phyloP scores from a whole-genome alignment of 805 yeast genomes.

The Starmerella vaccinii region DNA sequence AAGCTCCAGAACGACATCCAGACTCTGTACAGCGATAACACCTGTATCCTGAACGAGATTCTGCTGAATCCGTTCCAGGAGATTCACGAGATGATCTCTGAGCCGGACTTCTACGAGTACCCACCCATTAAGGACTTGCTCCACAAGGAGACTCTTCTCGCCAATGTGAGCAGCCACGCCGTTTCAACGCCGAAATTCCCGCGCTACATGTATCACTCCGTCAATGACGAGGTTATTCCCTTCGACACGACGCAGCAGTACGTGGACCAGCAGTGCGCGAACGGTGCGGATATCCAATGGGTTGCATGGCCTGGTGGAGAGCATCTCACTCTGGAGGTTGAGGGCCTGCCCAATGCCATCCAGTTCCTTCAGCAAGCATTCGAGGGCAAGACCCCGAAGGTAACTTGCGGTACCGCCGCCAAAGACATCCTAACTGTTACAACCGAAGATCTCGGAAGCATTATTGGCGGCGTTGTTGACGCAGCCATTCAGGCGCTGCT shows the following conservation, averaged over 20 bases:
- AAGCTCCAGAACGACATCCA: background rate
- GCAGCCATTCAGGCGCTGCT: background rate
- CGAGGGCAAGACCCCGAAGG: slow-evolving; percentile 10
- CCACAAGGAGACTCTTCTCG: slow-evolving; percentile 2
- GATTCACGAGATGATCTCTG: background rate
- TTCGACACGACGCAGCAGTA: slow-evolving; percentile 16
- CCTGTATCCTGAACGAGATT: slow-evolving; percentile 4
- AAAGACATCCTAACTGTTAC: slow-evolving; percentile 7
- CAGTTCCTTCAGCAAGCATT: slow-evolving; percentile 15
- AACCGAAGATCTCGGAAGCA: background rate
- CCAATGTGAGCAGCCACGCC: background rate
- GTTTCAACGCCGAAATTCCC: slow-evolving; percentile 23
- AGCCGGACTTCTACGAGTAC: background rate
- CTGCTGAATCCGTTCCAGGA: background rate
- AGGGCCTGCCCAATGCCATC: slow-evolving; percentile 11
- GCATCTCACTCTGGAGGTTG: slow-evolving; percentile 6
- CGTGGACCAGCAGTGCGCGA: slow-evolving; percentile 8
- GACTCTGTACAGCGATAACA: background rate
- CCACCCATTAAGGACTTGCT: slow-evolving; percentile 2
- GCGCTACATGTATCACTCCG: slow-evolving; percentile 23
- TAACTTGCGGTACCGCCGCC: slow-evolving; percentile 7
- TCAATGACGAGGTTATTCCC: slow-evolving; percentile 23
- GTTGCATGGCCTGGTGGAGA: slow-evolving; percentile 6
- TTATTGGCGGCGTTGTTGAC: background rate
- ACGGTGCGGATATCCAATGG: slow-evolving; percentile 12